Base-by-base conservation (phyloP, 2,329 filamentous ascomycete genomes). In the Colletotrichum caudatum region DNA sequence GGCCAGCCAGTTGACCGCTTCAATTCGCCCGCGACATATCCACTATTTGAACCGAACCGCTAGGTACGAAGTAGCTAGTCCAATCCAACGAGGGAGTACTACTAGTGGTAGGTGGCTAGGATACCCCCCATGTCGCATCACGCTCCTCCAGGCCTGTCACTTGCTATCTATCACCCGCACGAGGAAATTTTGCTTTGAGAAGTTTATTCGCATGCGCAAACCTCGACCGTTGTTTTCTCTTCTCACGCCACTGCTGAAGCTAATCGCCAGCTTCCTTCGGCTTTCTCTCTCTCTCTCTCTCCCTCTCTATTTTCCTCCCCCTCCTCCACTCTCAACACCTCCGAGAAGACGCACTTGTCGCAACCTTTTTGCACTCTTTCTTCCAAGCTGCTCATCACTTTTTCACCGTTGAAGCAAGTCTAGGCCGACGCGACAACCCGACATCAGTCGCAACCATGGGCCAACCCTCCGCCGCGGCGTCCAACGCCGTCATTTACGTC, bases 401-500 rank as follows among this genome's bases (percentile, higher is more conserved):
- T n/a, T 1, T 12, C 29, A 20, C 44, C 2, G 2, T 29, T 26
- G 48, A 16, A 53, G n/a, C 23, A 63, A 29, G 29, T 23, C 23
- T 14, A 23, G 29, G 8, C 23, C 35, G 4, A 9, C 48, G 1
- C 8, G 23, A 7, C 44, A 23, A 23, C 11, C 50, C 9, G 37
- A 54, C 11, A 44, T 58, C 53, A 3, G 1, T 39, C 46, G 44
- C 46, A 35, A 82, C 37, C 69, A 96, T 95, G 93, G 92, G 92
- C 26, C 87, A 91, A 75, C 93, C 92, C 70, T 95, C 93, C 1
- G 89, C 85, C 67, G 84, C 88, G 86, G 93, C 93, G 78, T 95
- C 93, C 41, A 94, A 95, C 84, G 93, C 93, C 85, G 86, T 95
- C 79, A 92, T 96, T 79, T 95, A 95, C 79, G 83, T 94, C 64